These are phyloP conservation scores for Fusarium sororula DNA, from an alignment of 2,329 filamentous ascomycete species.

Conservation along the genomic window DNA sequence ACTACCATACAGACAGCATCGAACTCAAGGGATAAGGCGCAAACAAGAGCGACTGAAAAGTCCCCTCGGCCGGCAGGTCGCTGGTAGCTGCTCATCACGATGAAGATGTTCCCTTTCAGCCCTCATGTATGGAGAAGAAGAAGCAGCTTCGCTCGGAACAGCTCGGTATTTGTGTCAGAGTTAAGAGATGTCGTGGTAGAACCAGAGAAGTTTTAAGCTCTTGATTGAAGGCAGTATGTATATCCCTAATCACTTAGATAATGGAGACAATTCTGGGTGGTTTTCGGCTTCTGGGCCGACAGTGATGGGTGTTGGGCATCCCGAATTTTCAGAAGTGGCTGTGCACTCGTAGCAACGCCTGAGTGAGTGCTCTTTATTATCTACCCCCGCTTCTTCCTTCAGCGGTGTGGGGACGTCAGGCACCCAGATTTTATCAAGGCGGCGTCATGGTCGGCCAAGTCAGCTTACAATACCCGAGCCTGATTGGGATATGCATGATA, in stretches of 20 bases:
- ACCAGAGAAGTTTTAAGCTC: no score
- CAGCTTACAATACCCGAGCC: fast-evolving
- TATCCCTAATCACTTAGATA: neutral
- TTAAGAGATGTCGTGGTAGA: neutral
- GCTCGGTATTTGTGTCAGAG: fast-evolving
- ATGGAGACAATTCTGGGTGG: fast-evolving
- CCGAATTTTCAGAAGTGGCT: neutral
- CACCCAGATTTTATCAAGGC: no score
- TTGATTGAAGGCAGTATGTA: neutral
- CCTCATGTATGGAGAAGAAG: fast-evolving
- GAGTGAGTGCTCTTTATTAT: neutral
- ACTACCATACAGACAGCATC: neutral
- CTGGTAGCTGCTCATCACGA: neutral
- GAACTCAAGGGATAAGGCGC: neutral
- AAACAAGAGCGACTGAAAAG: neutral
- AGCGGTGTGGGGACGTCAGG: neutral
- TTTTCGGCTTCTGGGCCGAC: no score
- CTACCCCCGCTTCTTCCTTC: neutral
- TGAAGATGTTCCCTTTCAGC: fast-evolving
- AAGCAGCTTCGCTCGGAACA: fast-evolving
- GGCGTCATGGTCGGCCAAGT: neutral
- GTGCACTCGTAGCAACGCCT: neutral
- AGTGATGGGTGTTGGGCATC: no score
- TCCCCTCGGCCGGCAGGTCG: neutral
- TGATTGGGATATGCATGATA: neutral